phyloP scores from a whole-genome alignment of 1,284 basidiomycete species.

The Trametes polyzona region DNA sequence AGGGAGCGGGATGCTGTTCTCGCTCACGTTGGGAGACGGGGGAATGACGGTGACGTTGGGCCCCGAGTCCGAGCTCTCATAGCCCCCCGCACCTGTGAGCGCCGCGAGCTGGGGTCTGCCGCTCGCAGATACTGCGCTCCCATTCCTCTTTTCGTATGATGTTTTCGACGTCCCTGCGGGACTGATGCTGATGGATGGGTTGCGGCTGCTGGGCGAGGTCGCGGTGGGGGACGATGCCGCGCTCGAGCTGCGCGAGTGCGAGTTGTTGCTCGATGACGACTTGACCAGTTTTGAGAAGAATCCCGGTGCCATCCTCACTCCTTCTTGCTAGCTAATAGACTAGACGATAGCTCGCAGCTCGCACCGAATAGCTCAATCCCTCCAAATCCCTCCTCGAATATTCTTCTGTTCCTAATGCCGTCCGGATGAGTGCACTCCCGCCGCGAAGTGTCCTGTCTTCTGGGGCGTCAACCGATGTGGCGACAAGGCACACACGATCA shows the following conservation, averaged over 20 bases:
- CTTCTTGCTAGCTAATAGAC: not conserved
- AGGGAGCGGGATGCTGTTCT: constrained; percentile 24
- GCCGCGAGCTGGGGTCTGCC: constrained; percentile 14
- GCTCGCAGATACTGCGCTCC: constrained; percentile 8
- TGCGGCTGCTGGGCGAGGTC: constrained; percentile 21
- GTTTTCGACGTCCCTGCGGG: constrained; percentile 19
- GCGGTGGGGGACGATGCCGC: constrained; percentile 28
- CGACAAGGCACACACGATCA: constrained; percentile 9
- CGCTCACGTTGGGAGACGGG: constrained; percentile 49
- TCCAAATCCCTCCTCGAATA: not conserved
- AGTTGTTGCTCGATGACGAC: constrained; percentile 21
- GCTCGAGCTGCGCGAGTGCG: constrained; percentile 25
- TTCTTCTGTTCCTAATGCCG: not conserved
- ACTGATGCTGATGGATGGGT: constrained; percentile 32
- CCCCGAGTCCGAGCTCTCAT: constrained; percentile 37
- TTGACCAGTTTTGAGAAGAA: constrained; percentile 44
- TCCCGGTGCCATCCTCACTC: constrained; percentile 37
- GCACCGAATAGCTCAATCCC: not conserved
- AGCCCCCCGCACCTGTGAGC: constrained; percentile 14
- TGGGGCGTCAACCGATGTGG: constrained; percentile 12
- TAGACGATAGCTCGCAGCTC: constrained; percentile 1
- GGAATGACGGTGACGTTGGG: constrained; percentile 61
- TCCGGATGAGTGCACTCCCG: not conserved
- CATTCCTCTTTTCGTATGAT: constrained; percentile 13
- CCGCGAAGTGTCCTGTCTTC: not conserved